Base-by-base conservation (phyloP, 1,284 basidiomycete genomes). In the Moesziomyces aphidis region DNA sequence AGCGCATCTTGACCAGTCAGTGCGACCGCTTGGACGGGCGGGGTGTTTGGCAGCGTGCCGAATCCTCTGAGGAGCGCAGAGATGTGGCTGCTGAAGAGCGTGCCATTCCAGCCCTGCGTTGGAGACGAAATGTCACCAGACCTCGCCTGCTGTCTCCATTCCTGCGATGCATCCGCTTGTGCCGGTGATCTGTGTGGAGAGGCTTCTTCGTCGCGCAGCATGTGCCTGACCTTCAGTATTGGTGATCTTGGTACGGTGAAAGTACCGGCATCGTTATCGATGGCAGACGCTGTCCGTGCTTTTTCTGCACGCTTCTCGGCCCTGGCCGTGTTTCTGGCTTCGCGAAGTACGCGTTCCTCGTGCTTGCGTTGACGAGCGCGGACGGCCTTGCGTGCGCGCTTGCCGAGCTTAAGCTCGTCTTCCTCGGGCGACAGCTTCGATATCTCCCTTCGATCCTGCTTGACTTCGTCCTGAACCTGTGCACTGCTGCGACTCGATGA, bases 71-170 rank as follows among this genome's bases (percentile, higher is more conserved):
- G 52, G 0, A 72, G 55, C 17, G 61, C 46, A 4, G 62, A 61
- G 31, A 72, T 66, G 19, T 66, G 69, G 43, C 53, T 66, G 22
- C 68, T 46, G 17, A 72, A 72, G 4, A 66, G 46, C 3, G 62
- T 55, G 11, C 69, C 63, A 15, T 55, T 66, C 54, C 58, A 72
- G 3, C 62, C 59, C 31, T 53, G 36, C n/a, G 62, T 66, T 2
- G 55, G 57, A 43, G 56, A n/a, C 3, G 50, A 22, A 15, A 7
- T 31, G 43, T 59, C 50, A 5, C 44, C 28, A 8, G 23, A 13
- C 17, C 55, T 39, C 15, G 23, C 50, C 10, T 60, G 61, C 15
- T 47, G 36, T 28, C 46, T 49, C 53, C 56, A 42, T n/a, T 51
- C 31, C 2, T 53, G 36, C 11, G 49, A 24, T 34, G 56, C 50